A percentile compares a stretch with the other conserved stretches of the same genome.
phyloP scores from a whole-genome alignment of 192 early-diverging fungal genomes.

The Entomortierella beljakovae region DNA sequence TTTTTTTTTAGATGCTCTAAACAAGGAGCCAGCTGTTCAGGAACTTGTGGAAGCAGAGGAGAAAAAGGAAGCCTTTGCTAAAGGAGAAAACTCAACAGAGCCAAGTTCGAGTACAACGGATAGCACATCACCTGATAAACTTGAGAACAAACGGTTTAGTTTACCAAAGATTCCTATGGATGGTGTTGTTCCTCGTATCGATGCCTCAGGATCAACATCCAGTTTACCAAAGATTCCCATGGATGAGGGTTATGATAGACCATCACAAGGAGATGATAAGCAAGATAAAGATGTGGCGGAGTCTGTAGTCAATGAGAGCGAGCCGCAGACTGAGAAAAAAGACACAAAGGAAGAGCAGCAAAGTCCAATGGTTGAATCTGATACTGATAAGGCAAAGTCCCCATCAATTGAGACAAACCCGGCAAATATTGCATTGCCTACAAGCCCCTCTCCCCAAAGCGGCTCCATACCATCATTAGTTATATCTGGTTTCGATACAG shows the following conservation, averaged over 20 bases:
- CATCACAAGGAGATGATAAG: not conserved
- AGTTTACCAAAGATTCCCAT: slow-evolving; percentile 28
- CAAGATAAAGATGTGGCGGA: not conserved
- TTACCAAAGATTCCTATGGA: slow-evolving; percentile 44
- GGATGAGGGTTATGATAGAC: slow-evolving; percentile 40
- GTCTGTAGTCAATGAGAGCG: too few relatives aligned
- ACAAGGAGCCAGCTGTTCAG: slow-evolving; percentile 41
- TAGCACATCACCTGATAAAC: not conserved
- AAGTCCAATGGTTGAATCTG: not conserved
- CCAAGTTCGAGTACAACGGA: not conserved
- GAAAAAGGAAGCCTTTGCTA: not conserved
- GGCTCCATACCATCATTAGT: not conserved
- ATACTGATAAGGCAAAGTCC: not conserved
- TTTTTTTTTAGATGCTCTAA: slow-evolving; percentile 22
- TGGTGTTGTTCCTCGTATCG: slow-evolving; percentile 13
- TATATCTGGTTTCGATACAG: not conserved
- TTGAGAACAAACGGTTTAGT: slow-evolving; percentile 11
- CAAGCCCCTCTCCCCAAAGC: slow-evolving; percentile 10
- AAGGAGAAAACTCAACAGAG: not conserved
- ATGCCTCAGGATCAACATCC: not conserved
- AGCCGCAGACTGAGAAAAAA: not conserved
- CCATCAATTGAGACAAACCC: not conserved
- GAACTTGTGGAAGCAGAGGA: slow-evolving; percentile 17
- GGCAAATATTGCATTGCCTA: slow-evolving; percentile 17
- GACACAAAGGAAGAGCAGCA: not conserved